Percentiles rank a stretch among this genome's conserved stretches.
These are phyloP conservation scores for Delitschia confertaspora DNA, from an alignment of 495 filamentous ascomycete genomes.

Conservation along the genomic window DNA sequence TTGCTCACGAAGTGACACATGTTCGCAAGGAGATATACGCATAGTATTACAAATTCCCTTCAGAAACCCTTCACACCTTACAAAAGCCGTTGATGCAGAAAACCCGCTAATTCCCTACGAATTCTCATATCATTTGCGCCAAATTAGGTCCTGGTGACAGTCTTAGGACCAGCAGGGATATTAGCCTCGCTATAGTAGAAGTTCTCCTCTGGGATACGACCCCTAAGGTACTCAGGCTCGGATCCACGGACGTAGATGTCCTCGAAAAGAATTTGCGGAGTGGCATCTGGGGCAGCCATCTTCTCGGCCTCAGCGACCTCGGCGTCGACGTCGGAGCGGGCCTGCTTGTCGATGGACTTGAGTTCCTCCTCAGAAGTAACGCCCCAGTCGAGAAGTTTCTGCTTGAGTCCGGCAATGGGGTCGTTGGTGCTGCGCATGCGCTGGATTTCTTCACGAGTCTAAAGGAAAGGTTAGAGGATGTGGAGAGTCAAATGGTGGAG, in stretches of 20 bases:
- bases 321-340: constrained; percentile 69
- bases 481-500: background rate
- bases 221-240: constrained; percentile 86
- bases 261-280: constrained; percentile 75
- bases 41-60: constrained; percentile 20
- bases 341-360: constrained; percentile 89
- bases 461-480: constrained; percentile 2
- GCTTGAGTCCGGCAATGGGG: constrained; percentile 94
- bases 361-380: constrained; percentile 93
- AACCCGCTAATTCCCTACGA: background rate
- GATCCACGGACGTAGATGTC: constrained; percentile 91
- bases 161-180: constrained; percentile 14
- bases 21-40: too few relatives aligned
- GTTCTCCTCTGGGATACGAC: constrained; percentile 84
- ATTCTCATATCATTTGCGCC: background rate
- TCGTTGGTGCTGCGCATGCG: constrained; percentile 98
- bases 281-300: constrained; percentile 70
- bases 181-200: constrained; percentile 61
- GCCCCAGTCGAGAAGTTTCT: constrained; percentile 93
- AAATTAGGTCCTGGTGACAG: constrained; percentile 21
- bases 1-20: too few relatives aligned
- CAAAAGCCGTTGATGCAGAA: too few relatives aligned
- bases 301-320: constrained; percentile 86
- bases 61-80: background rate
- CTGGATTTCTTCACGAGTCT: constrained; percentile 95